These are phyloP conservation scores for Talaromyces ruber DNA, from an alignment of 495 filamentous ascomycete species.

Conservation along the genomic window DNA sequence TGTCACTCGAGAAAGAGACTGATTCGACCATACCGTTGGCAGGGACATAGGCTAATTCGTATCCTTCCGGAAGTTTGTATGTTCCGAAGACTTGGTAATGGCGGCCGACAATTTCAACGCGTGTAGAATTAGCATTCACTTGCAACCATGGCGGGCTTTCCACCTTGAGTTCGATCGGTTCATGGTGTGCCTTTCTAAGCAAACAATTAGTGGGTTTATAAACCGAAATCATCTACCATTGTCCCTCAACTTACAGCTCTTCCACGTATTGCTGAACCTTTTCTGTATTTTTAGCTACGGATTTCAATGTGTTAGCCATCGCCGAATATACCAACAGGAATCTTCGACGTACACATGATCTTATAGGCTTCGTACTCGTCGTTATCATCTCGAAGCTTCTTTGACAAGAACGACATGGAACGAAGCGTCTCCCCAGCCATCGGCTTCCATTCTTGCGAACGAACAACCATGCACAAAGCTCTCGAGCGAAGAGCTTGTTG, in stretches of 20 bases:
- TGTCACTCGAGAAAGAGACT: neutral
- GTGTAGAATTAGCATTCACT: neutral
- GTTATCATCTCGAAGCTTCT: slow-evolving; percentile 11
- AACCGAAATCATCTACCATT: neutral
- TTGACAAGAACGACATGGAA: neutral
- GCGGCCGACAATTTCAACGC: slow-evolving; percentile 1
- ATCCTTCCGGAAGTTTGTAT: slow-evolving; percentile 15
- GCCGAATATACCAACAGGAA: neutral
- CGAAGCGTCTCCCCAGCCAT: slow-evolving; percentile 14
- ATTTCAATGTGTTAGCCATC: neutral
- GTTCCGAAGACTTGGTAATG: slow-evolving; percentile 9
- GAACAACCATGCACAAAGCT: slow-evolving; percentile 27
- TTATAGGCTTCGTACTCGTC: neutral
- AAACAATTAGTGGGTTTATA: neutral
- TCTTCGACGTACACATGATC: neutral
- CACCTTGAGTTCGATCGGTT: neutral
- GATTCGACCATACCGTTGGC: slow-evolving; percentile 9
- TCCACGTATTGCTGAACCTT: neutral
- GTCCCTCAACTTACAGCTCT: neutral
- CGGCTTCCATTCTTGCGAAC: slow-evolving; percentile 23
- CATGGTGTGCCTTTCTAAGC: neutral
- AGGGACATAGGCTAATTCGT: slow-evolving; percentile 14
- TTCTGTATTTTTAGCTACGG: neutral
- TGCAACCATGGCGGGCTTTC: neutral
- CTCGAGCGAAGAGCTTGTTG: slow-evolving; percentile 16